Evolutionary conservation across 805 yeast genomes (phyloP).

Genomic region (Barnettozyma sp.): DNA sequence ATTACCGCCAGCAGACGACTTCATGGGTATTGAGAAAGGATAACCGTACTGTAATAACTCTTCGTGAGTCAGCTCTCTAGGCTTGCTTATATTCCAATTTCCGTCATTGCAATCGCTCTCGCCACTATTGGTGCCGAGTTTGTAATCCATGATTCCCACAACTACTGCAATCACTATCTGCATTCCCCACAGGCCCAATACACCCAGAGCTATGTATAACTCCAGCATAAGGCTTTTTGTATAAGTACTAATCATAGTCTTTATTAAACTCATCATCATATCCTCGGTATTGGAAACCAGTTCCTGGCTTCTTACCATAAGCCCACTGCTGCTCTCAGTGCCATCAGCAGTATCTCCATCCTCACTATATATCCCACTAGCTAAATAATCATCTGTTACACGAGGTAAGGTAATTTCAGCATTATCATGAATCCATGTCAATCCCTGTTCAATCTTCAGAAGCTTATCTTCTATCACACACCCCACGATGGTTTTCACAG

Average conservation of each 20-base stretch:
- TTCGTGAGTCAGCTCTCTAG: conserved; percentile 15
- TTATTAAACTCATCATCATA: conserved; percentile 22
- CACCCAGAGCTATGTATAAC: conserved; percentile 36
- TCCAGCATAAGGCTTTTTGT: conserved; percentile 36
- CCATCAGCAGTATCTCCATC: conserved; percentile 3
- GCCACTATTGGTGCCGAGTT: neutral
- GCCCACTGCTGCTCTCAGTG: conserved; percentile 4
- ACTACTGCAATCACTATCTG: conserved; percentile 36
- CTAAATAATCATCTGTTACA: conserved; percentile 31
- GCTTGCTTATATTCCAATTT: conserved; percentile 13
- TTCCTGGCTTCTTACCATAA: conserved; percentile 6
- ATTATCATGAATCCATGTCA: conserved; percentile 70
- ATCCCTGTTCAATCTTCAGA: conserved; percentile 55
- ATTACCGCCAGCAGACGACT: neutral
- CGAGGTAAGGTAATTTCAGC: conserved; percentile 54
- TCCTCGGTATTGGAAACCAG: conserved; percentile 20
- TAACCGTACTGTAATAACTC: conserved; percentile 18
- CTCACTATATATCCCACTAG: conserved; percentile 14
- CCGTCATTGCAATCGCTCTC: neutral
- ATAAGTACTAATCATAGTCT: conserved; percentile 29
- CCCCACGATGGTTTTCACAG: conserved; percentile 61
- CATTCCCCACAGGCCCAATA: conserved; percentile 43
- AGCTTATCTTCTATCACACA: conserved; percentile 78
- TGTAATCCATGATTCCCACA: conserved; percentile 4
- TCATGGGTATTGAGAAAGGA: conserved; percentile 16